Base-by-base conservation (phyloP, 306 rosid genomes). In the Quercus alba region DNA sequence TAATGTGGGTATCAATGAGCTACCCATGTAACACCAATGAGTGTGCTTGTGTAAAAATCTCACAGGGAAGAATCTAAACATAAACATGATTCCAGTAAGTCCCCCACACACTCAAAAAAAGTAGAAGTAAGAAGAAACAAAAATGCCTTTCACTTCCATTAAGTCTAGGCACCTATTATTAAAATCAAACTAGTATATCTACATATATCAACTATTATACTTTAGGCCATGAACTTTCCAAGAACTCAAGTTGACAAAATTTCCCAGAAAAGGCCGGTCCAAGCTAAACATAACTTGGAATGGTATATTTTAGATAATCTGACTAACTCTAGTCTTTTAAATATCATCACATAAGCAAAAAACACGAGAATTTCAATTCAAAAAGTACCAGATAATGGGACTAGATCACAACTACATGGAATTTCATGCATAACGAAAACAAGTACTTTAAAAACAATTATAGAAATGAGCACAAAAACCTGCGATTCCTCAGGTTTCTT, bases 401-500 rank as follows among this genome's bases (percentile, higher is more conserved):
- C 52, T 67, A 70, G 19, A 73, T 70, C 70, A 52, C 58, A 80
- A 77, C 73, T 7, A 64, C 74, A 58, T 41, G 59, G 64, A 73
- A 63, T 19, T 66, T 21, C 51, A 54, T 19, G 73, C 46, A 13
- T 12, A 35, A 72, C 5, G 54, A 25, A 64, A 19, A 31, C 11
- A 44, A 6, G 25, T 23, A 69, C 69, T 49, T 55, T 18, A 38
- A 13, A n/a, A n/a, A 55, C 30, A 35, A 56, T 25, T 76, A 70
- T 41, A 56, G 62, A 31, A 61, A 62, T 55, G 49, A 25, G 6
- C 56, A 17, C 54, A 44, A 63, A 79, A 33, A 95, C 99, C 99
- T 95, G 99, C 77, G 91, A 98, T 82, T 95, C 93, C 55, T 98
- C 91, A 77, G 99, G 98, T 85, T 90, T 95, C 74, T 97, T 91